Evolutionary conservation across 805 yeast genomes (phyloP).

Genomic region (Wickerhamomyces strasburgensis): DNA sequence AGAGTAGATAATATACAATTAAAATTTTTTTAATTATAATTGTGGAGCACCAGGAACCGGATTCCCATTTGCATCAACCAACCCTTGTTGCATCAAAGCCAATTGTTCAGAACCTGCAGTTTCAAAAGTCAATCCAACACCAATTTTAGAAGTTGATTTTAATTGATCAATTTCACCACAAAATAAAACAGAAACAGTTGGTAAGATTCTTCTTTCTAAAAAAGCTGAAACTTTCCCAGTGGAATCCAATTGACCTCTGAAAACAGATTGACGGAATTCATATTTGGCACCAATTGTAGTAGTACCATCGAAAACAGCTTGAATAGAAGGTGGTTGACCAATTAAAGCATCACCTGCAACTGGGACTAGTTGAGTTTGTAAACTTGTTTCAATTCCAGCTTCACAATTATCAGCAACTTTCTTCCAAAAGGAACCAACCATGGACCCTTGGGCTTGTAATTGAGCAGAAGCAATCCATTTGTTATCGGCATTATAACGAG

Average conservation of each 20-base stretch:
- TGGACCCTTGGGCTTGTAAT: constrained; percentile 86
- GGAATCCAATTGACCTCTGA: constrained; percentile 92
- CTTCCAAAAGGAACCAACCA: constrained; percentile 90
- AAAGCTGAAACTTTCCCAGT: constrained; percentile 86
- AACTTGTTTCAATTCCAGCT: constrained; percentile 86
- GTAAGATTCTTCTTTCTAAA: constrained; percentile 89
- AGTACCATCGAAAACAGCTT: constrained; percentile 82
- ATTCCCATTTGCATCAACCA: constrained; percentile 78
- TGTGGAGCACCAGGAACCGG: constrained; percentile 79
- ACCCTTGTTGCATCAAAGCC: constrained; percentile 85
- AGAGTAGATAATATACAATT: neutral
- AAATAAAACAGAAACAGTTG: constrained; percentile 83
- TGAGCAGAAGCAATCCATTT: constrained; percentile 90
- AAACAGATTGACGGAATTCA: constrained; percentile 93
- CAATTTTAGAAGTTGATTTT: constrained; percentile 73
- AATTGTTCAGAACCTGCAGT: constrained; percentile 92
- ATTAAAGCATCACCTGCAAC: constrained; percentile 62
- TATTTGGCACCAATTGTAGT: constrained; percentile 96
- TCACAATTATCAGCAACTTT: constrained; percentile 89
- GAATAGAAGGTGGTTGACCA: constrained; percentile 76
- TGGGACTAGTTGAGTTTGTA: constrained; percentile 72
- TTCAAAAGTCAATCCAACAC: constrained; percentile 94
- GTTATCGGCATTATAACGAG: constrained; percentile 80
- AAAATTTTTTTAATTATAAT: constrained; percentile 27
- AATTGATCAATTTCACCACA: constrained; percentile 90